phyloP scores from a whole-genome alignment of 148 eudicot genomes.

The Heliamphora exappendiculata region DNA sequence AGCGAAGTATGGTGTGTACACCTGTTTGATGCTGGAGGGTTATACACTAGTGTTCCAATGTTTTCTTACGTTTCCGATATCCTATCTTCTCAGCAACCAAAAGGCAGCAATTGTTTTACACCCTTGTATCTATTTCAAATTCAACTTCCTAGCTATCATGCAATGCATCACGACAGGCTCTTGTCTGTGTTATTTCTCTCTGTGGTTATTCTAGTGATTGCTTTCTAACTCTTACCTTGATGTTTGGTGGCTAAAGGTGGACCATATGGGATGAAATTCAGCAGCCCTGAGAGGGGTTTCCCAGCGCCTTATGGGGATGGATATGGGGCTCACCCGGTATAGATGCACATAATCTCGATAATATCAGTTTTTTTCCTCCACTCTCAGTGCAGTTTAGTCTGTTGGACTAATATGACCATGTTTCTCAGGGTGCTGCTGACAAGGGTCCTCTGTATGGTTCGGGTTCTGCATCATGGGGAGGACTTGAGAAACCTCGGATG shows the following conservation, averaged over 20 bases:
- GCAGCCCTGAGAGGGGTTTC: slow-evolving; percentile 48
- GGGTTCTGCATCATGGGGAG: slow-evolving; percentile 77
- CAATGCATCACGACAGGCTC: neutral
- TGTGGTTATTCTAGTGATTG: slow-evolving; percentile 2
- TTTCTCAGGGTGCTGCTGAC: slow-evolving; percentile 65
- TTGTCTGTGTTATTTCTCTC: neutral
- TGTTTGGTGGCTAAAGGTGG: slow-evolving; percentile 47
- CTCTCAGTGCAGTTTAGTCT: neutral
- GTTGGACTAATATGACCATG: slow-evolving; percentile 6
- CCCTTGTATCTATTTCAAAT: neutral
- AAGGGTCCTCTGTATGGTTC: slow-evolving; percentile 70
- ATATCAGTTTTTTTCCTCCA: neutral
- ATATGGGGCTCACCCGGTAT: slow-evolving; percentile 69
- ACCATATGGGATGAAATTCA: slow-evolving; percentile 57
- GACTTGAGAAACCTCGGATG: slow-evolving; percentile 54
- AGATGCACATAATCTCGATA: slow-evolving; percentile 8
- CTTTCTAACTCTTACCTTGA: slow-evolving; percentile 13
- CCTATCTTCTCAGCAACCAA: neutral
- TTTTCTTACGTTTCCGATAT: neutral
- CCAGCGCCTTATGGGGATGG: slow-evolving; percentile 65
- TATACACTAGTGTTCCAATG: neutral
- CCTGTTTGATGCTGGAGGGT: neutral
- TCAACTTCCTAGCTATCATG: neutral
- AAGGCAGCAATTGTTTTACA: neutral
- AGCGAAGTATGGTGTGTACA: neutral